Evolutionary conservation across 2,329 filamentous ascomycete genomes (phyloP).

Genomic region (Pseudogymnoascus sp.): DNA sequence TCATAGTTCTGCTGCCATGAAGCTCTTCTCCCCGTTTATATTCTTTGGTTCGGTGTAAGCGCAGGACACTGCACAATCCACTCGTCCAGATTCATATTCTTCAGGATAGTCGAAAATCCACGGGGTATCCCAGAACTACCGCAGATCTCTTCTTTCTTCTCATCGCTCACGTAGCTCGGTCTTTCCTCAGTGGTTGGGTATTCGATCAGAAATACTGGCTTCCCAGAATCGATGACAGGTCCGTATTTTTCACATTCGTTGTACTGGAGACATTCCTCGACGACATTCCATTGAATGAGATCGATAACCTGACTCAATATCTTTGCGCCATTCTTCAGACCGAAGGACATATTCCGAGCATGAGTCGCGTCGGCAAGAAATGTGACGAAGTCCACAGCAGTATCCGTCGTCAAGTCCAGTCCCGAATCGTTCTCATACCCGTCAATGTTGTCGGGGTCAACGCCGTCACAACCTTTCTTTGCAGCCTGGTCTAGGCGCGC

Average conservation of each 20-base stretch:
- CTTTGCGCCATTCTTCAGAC: conserved; percentile 58
- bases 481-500: conserved; percentile 51
- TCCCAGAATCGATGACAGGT: conserved; percentile 50
- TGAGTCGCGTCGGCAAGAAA: conserved; percentile 52
- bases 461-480: conserved; percentile 57
- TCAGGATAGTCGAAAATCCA: neutral
- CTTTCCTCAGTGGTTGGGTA: conserved; percentile 42
- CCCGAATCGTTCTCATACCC: conserved; percentile 60
- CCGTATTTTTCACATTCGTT: conserved; percentile 51
- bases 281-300: neutral
- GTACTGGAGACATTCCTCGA: conserved; percentile 56
- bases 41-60: neutral
- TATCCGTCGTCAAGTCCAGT: conserved; percentile 47
- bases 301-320: neutral
- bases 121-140: neutral
- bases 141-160: neutral
- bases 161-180: conserved; percentile 1
- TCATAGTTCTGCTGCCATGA: neutral
- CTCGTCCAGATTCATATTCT: conserved; percentile 5
- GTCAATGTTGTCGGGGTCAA: conserved; percentile 67
- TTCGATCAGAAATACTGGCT: conserved; percentile 67
- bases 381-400: conserved; percentile 51
- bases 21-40: neutral
- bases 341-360: conserved; percentile 50
- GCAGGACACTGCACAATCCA: conserved; percentile 5